phyloP scores from a whole-genome alignment of 768 basidiomycete species.

The Termitomyces sp. region DNA sequence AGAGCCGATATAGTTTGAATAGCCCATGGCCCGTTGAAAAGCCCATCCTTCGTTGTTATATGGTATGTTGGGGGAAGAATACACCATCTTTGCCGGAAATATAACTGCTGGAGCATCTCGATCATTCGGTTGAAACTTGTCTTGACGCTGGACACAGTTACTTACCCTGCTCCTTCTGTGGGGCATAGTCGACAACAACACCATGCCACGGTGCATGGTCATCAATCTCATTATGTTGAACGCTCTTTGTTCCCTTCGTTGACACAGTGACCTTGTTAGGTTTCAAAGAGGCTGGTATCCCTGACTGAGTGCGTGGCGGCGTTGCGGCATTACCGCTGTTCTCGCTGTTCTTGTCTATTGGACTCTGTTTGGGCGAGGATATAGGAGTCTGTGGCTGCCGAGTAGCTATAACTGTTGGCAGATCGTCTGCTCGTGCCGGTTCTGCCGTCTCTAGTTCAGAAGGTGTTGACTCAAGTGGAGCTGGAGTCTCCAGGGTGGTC shows the following conservation, averaged over 20 bases:
- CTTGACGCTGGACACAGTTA: not conserved
- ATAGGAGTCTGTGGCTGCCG: not conserved
- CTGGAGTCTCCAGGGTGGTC: constrained; percentile 4
- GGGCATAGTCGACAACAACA: constrained; percentile 9
- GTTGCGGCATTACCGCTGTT: not conserved
- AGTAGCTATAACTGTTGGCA: not conserved
- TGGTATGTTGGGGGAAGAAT: constrained; percentile 8
- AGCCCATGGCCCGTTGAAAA: constrained; percentile 90
- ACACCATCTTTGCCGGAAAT: constrained; percentile 13
- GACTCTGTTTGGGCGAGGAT: not conserved
- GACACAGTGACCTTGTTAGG: not conserved
- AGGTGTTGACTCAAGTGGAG: constrained; percentile 1
- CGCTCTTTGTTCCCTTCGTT: not conserved
- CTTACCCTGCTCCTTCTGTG: constrained; percentile 12
- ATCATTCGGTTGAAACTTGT: not conserved
- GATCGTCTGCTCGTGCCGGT: not conserved
- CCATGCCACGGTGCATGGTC: constrained; percentile 11
- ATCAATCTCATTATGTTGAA: not conserved
- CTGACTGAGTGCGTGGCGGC: constrained; percentile 7
- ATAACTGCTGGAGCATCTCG: constrained; percentile 5
- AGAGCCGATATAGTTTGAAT: constrained; percentile 86
- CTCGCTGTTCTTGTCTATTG: not conserved
- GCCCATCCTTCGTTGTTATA: constrained; percentile 40
- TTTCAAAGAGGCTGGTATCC: constrained; percentile 3
- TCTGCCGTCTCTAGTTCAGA: constrained; percentile 2